These are phyloP conservation scores for Solanum etuberosum DNA, from an alignment of 257 asterid genomes.

Conservation along the genomic window DNA sequence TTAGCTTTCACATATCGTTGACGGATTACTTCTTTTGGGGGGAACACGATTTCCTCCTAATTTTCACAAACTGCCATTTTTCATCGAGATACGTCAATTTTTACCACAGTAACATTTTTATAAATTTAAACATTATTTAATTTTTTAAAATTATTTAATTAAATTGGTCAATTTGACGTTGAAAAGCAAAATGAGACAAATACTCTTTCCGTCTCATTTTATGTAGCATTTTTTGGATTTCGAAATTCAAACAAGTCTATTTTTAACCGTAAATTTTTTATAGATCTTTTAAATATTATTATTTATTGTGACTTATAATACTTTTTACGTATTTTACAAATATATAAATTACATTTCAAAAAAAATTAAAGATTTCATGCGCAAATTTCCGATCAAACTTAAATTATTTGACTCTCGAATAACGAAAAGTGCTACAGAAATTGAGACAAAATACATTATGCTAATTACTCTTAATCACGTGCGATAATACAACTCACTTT, in stretches of 20 bases:
- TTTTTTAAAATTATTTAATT: background rate
- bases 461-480: background rate
- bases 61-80: background rate
- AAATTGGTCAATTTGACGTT: background rate
- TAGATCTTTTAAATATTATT: no score
- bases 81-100: background rate
- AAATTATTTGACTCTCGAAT: no score
- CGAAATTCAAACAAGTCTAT: no score
- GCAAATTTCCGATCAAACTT: no score
- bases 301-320: no score
- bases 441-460: background rate
- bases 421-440: no score
- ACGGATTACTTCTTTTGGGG: background rate
- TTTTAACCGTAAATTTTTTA: rapidly evolving
- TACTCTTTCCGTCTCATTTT: background rate
- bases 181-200: background rate
- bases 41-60: background rate
- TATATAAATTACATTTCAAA: no score
- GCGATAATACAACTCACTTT: background rate
- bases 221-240: background rate
- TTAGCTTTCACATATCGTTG: background rate
- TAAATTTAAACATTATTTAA: background rate
- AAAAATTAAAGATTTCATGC: no score
- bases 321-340: no score
- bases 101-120: background rate